A percentile compares a stretch with the other conserved stretches of the same genome.
phyloP scores from a whole-genome alignment of 179 eudicot genomes.

The Actinidia chinensis region DNA sequence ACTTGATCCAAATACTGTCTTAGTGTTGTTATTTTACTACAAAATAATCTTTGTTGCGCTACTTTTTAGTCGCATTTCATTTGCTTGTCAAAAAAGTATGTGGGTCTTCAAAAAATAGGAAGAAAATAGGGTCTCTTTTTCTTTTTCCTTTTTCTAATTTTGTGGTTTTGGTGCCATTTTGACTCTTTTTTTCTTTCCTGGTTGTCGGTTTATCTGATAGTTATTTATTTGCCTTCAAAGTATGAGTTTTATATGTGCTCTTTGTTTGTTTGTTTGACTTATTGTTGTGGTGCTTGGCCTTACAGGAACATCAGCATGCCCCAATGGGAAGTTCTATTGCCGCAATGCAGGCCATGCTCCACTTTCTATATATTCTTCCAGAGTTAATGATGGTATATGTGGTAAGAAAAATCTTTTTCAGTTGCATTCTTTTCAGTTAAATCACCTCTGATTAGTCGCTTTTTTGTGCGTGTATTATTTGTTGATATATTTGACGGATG shows the following conservation, averaged over 20 bases:
- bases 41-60: background rate
- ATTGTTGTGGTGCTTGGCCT: constrained; percentile 4
- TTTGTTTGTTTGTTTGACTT: constrained; percentile 12
- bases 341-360: constrained; percentile 83
- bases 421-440: constrained; percentile 1
- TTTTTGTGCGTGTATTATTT: background rate
- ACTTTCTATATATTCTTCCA: constrained; percentile 61
- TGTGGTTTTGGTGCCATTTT: background rate
- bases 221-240: background rate
- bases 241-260: background rate
- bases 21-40: constrained; percentile 19
- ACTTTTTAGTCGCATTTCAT: background rate
- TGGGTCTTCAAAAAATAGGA: background rate
- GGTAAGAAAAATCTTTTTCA: constrained; percentile 48
- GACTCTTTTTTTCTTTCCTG: background rate
- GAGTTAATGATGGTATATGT: constrained; percentile 96
- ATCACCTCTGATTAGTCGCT: background rate
- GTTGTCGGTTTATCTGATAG: background rate
- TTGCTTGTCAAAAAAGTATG: background rate
- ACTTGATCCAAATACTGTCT: too few relatives aligned
- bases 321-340: constrained; percentile 76
- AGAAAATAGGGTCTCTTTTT: background rate
- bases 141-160: background rate
- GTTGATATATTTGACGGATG: background rate
- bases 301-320: constrained; percentile 97